Evolutionary conservation across 2,329 filamentous ascomycete genomes (phyloP).

Genomic region (Microdochium bolleyi): DNA sequence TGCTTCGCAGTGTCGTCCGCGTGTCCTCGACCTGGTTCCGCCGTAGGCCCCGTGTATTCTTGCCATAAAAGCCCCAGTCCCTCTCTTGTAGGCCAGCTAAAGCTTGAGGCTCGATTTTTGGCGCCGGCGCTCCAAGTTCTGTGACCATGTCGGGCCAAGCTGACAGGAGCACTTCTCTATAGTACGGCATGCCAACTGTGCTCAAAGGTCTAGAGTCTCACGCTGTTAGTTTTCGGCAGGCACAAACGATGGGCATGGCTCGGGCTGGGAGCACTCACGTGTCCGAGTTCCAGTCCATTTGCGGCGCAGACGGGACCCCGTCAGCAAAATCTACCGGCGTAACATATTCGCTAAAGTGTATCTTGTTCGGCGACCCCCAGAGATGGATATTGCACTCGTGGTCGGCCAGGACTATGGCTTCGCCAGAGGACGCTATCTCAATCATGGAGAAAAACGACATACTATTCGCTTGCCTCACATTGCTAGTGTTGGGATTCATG

Average conservation of each 20-base stretch:
- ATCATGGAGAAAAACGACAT: slow-evolving; percentile 68
- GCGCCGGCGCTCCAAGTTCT: slow-evolving; percentile 76
- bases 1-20: slow-evolving; percentile 48
- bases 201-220: slow-evolving; percentile 58
- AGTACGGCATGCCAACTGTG: slow-evolving; percentile 85
- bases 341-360: slow-evolving; percentile 78
- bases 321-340: slow-evolving; percentile 73
- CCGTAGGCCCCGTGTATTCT: slow-evolving; percentile 63
- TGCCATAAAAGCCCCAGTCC: slow-evolving; percentile 72
- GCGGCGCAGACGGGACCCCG: slow-evolving; percentile 45
- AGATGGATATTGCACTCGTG: slow-evolving; percentile 72
- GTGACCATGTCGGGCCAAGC: slow-evolving; percentile 80
- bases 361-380: slow-evolving; percentile 80
- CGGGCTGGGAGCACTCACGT: slow-evolving; percentile 40
- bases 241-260: neutral
- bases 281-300: slow-evolving; percentile 63
- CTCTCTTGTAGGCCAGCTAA: slow-evolving; percentile 60
- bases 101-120: slow-evolving; percentile 64
- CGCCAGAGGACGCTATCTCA: slow-evolving; percentile 81
- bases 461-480: slow-evolving; percentile 75
- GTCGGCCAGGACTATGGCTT: slow-evolving; percentile 76
- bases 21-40: slow-evolving; percentile 82
- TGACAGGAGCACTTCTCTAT: slow-evolving; percentile 79
- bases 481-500: slow-evolving; percentile 85
- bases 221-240: slow-evolving; percentile 5